Evolutionary conservation across 2,329 filamentous ascomycete species (phyloP).

Genomic region (Paradendryphiella salina): DNA sequence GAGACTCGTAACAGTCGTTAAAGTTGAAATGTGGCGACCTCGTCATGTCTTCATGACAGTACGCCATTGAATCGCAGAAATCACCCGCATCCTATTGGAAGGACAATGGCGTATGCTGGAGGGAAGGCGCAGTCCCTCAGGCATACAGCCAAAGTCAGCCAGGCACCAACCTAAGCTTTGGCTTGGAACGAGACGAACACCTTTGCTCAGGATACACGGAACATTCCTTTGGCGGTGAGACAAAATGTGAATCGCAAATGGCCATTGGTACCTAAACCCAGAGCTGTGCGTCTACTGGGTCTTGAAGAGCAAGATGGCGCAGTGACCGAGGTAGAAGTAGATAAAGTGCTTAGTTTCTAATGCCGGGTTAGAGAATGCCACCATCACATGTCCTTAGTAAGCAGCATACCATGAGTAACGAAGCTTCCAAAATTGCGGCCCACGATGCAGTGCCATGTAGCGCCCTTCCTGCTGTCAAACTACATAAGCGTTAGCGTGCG

Average conservation of each 20-base stretch:
- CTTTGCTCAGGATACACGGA: constrained; percentile 1
- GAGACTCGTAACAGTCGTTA: constrained; percentile 32
- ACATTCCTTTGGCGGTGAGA: constrained; percentile 1
- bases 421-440: constrained; percentile 99
- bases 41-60: not conserved
- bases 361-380: constrained; percentile 16
- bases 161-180: constrained; percentile 9
- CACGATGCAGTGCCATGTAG: constrained; percentile 99
- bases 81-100: constrained; percentile 6
- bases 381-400: not conserved
- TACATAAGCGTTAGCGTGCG: constrained; percentile 48
- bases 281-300: constrained; percentile 67
- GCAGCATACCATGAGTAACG: constrained; percentile 82
- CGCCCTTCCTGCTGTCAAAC: constrained; percentile 96
- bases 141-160: not conserved
- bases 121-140: not conserved
- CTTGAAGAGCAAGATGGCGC: constrained; percentile 97
- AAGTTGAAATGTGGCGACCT: constrained; percentile 11
- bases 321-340: constrained; percentile 99
- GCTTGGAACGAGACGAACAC: constrained; percentile 8
- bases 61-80: constrained; percentile 6
- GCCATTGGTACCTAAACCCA: constrained; percentile 5
- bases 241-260: constrained; percentile 5
- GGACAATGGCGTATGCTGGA: not conserved
- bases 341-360: constrained; percentile 99